A percentile compares a stretch with the other conserved stretches of the same genome.
phyloP scores from a whole-genome alignment of 2,329 filamentous ascomycete genomes.

The Botrytis elliptica region DNA sequence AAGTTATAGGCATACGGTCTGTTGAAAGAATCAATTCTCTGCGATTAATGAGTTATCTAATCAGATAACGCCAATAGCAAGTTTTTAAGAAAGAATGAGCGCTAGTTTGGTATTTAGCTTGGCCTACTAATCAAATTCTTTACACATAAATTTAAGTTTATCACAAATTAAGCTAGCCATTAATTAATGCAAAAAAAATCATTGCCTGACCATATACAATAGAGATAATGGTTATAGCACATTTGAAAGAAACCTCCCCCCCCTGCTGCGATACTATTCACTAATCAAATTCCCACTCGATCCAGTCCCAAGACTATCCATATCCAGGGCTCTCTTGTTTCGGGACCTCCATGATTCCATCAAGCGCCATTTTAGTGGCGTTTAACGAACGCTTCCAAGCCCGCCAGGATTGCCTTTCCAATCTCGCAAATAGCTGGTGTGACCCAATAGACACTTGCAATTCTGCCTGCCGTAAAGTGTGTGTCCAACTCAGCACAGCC shows the following conservation, averaged over 20 bases:
- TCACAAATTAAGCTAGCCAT: background rate
- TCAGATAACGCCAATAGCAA: background rate
- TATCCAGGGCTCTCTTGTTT: background rate
- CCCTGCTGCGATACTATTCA: background rate
- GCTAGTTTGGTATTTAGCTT: background rate
- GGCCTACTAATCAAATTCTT: background rate
- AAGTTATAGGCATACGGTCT: background rate
- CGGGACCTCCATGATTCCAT: background rate
- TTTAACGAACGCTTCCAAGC: background rate
- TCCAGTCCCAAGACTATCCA: background rate
- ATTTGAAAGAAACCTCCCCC: background rate
- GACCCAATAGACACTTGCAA: background rate
- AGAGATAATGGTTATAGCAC: background rate
- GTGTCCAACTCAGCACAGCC: background rate
- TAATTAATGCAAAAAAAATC: background rate
- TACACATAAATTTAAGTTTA: background rate
- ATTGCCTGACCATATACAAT: background rate
- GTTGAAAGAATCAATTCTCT: background rate
- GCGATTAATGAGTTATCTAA: background rate
- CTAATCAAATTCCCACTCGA: background rate
- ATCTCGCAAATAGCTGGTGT: background rate
- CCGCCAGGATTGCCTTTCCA: background rate
- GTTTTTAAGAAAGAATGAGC: background rate
- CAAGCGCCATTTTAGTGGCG: background rate
- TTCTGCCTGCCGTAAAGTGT: background rate